A percentile compares a stretch with the other conserved stretches of the same genome.
Conservation (phyloP, 2,329 filamentous ascomycete species). For the Ascochyta viciae-villosae region DNA sequence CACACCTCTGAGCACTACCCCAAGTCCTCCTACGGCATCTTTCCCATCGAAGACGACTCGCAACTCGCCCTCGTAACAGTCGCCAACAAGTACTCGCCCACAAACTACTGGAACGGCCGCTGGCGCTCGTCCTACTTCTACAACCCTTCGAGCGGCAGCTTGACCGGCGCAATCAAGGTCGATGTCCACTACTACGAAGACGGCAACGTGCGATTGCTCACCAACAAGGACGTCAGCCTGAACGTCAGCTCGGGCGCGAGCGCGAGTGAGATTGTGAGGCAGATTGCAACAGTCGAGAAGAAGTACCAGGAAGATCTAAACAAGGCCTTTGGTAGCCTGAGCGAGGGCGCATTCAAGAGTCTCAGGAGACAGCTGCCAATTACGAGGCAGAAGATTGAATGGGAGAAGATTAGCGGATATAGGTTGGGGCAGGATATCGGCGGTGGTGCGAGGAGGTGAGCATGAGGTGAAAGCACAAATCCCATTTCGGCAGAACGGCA, state of each 20-base stretch:
- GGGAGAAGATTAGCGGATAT: conserved; percentile 97
- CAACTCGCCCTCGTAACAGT: conserved; percentile 84
- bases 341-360: conserved; percentile 94
- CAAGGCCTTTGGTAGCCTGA: conserved; percentile 83
- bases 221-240: conserved; percentile 75
- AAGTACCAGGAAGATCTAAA: conserved; percentile 98
- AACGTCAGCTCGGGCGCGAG: conserved; percentile 65
- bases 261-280: conserved; percentile 74
- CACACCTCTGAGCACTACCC: conserved; percentile 92
- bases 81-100: conserved; percentile 95
- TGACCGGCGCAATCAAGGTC: conserved; percentile 85
- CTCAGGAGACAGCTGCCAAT: conserved; percentile 92
- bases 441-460: conserved; percentile 44
- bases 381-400: conserved; percentile 98
- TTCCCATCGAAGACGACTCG: conserved; percentile 77
- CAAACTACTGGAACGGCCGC: conserved; percentile 98
- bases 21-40: conserved; percentile 80
- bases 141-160: conserved; percentile 68
- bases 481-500: background rate
- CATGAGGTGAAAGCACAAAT: background rate
- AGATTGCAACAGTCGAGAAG: conserved; percentile 81
- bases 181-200: conserved; percentile 99
- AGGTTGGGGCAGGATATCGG: conserved; percentile 64
- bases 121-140: conserved; percentile 91
- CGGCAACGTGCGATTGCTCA: conserved; percentile 92